Evolutionary conservation across 495 filamentous ascomycete genomes (phyloP), one percentile per base, ranked within the genome.

Genomic region (Collariella sp.): DNA sequence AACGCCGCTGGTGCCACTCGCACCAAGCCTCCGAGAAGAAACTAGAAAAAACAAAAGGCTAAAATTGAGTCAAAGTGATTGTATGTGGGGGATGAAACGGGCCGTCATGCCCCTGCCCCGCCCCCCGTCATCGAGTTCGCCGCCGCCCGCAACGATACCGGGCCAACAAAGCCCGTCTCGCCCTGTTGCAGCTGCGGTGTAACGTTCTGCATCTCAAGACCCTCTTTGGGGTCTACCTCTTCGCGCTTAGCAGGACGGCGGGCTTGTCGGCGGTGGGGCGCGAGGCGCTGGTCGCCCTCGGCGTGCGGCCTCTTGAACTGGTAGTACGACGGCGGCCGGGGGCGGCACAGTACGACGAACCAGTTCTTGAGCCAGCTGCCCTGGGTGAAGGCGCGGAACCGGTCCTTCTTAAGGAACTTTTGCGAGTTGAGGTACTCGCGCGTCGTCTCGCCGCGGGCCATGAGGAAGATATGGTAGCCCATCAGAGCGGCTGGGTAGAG

Each of bases 401-500:
- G 82, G 65, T 97, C 93, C 58, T 85, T 81, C 72, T 90, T 91
- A 49, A 83, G 70, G 68, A 97, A 96, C 64, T 97, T 97, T 66
- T 95, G 89, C 11, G 86, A 89, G 69, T 93, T 95, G 43, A 98
- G 80, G 65, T 94, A 96, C 68, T 98, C 93, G 56, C 94, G 79
- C 1, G 93, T 98, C 7, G 94, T 97, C 72, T 96, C 91, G 16
- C 91, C 93, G 36, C 89, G 79, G 31, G 81, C 87, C 69, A 90
- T 87, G 35, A 98, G 75, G 70, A 91, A 96, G 12, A 95, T 58
- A 71, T 98, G 93, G 62, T 98, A 98, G 13, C 77, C 80, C 76
- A 80, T 85, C 16, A 98, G 71, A 29, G 90, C 89, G 13, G 84
- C 79, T 2, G 91, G 91, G 67, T 97, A 98, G 7, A 87, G 79